Evolutionary conservation across 345 rosid species (phyloP).

Genomic region (Citropsis articulata): DNA sequence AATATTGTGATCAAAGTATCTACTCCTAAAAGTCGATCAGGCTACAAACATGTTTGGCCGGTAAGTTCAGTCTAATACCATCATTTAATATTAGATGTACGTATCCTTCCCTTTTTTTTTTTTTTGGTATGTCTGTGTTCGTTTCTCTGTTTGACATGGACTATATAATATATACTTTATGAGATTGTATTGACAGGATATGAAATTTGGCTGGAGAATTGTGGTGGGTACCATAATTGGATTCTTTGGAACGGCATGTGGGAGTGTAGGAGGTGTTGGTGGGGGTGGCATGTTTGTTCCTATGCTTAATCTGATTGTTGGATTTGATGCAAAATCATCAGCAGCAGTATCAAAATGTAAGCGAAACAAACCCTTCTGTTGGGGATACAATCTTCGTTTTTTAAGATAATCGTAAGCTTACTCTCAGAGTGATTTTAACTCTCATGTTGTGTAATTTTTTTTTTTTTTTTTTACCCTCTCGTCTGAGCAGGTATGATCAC

Average conservation of each 20-base stretch:
- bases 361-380: not conserved
- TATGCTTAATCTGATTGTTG: conserved; percentile 44
- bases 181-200: conserved; percentile 21
- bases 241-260: conserved; percentile 53
- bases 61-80: conserved; percentile 14
- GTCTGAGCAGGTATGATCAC: not conserved
- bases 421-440: not conserved
- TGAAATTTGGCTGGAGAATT: conserved; percentile 40
- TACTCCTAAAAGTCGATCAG: conserved; percentile 3
- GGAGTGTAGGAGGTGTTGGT: conserved; percentile 53
- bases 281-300: conserved; percentile 56
- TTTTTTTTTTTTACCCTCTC: too few species aligned
- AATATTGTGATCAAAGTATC: not conserved
- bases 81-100: too few species aligned
- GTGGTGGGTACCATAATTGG: conserved; percentile 39
- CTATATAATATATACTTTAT: not conserved
- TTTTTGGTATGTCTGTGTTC: not conserved
- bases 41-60: conserved; percentile 37
- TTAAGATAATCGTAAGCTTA: not conserved
- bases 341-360: conserved; percentile 51
- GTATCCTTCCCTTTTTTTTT: not conserved
- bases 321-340: conserved; percentile 52
- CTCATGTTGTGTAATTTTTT: not conserved
- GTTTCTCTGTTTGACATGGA: not conserved
- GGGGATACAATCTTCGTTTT: not conserved